Conservation (phyloP, 73 alveolate genomes). For the Paramecium caudatum region DNA sequence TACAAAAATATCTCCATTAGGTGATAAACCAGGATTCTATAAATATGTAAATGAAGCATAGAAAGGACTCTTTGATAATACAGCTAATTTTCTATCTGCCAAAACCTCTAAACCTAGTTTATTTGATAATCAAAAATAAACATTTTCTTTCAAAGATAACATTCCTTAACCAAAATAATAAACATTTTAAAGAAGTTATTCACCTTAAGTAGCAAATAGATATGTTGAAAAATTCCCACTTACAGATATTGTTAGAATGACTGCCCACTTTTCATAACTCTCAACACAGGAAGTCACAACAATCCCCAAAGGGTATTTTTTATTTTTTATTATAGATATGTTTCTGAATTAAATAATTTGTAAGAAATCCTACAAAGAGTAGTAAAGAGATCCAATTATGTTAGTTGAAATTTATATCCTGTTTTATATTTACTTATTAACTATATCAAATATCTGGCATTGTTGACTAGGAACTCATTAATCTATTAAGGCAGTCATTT, state of each 20-base stretch:
- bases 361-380: constrained; percentile 20
- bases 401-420: constrained; percentile 7
- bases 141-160: not conserved
- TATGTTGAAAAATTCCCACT: constrained; percentile 47
- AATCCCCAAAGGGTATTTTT: constrained; percentile 43
- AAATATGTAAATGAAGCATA: constrained; percentile 32
- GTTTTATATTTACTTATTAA: not conserved
- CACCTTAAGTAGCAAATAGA: not conserved
- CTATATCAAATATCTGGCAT: not conserved
- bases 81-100: not conserved
- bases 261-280: constrained; percentile 10
- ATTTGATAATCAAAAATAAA: constrained; percentile 16
- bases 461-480: no score
- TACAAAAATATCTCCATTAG: not conserved
- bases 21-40: constrained; percentile 36
- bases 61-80: constrained; percentile 31
- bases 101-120: not conserved
- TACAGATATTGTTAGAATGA: constrained; percentile 61
- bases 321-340: constrained; percentile 2
- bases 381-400: constrained; percentile 18
- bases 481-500: no score
- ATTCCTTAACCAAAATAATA: not conserved
- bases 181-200: not conserved
- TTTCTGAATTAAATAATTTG: constrained; percentile 1
- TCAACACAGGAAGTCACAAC: constrained; percentile 35